Base-by-base conservation (phyloP, 148 eudicot species). In the Euryodendron excelsum region DNA sequence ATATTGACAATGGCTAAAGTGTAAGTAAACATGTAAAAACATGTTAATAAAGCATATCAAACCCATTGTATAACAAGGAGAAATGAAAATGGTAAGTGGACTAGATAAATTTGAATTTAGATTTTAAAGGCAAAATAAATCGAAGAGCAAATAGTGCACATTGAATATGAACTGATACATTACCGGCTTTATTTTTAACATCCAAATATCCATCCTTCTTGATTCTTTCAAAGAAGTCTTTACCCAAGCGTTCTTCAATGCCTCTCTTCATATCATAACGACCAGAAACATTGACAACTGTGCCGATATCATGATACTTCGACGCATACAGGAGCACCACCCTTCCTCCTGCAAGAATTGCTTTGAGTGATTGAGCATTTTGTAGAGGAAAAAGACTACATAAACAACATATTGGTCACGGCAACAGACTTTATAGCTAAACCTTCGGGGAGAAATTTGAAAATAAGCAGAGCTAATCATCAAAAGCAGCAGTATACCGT, bases 261-360 rank as follows among this genome's bases (percentile, higher is more conserved):
- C 98, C 98, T 79, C 84, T 69, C 72, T 85, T 82, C 87, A 95
- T 73, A 82, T 95, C 79, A 82, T 83, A 89, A 30, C 97, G 97
- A 33, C 97, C 94, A 78, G 97, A 93, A 39, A 93, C 68, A 80
- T 93, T 95, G 39, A 95, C 89, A 71, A 95, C 89, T 0, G 83
- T 82, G 53, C 9, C 77, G 66, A 93, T 81, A 84, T 91, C 97
- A 75, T 89, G 94, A 87, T 93, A 91, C 78, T 91, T 93, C 2
- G 98, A 95, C 72, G 96, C 97, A 83, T 95, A 95, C 18, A 95
- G 79, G 53, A 95, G 89, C 76, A 95, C 98, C 72, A 84, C 91
- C 82, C 77, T 81, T 3, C 93, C 98, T 64, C 98, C 98, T 95
- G 93, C 68, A 87, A 79, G 34, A 73, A 77, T 34, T 27, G 23